These are phyloP conservation scores for Pulveroboletus frians DNA, from an alignment of 768 basidiomycete genomes.

Conservation along the genomic window DNA sequence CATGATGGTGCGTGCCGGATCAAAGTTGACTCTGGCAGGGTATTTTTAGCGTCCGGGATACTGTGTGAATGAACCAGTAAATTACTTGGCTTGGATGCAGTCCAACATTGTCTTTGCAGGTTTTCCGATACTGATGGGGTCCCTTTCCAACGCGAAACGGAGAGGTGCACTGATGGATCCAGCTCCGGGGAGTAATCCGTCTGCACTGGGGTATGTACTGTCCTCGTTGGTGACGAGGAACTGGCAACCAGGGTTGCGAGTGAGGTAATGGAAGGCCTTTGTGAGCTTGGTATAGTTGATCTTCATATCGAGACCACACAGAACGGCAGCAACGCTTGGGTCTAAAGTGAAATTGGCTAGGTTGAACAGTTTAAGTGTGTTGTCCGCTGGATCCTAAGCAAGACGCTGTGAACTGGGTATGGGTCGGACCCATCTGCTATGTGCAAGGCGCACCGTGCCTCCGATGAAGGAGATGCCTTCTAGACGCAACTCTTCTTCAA, in stretches of 20 bases:
- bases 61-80: background rate
- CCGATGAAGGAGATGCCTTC: slow-evolving; percentile 80
- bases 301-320: slow-evolving; percentile 85
- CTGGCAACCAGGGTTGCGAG: slow-evolving; percentile 67
- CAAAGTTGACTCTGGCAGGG: slow-evolving; percentile 66
- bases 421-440: background rate
- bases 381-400: slow-evolving; percentile 78
- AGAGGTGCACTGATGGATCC: slow-evolving; percentile 84
- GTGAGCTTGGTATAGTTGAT: slow-evolving; percentile 94
- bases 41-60: slow-evolving; percentile 7
- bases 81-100: slow-evolving; percentile 76
- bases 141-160: slow-evolving; percentile 59
- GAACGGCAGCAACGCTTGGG: slow-evolving; percentile 79
- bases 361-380: slow-evolving; percentile 64
- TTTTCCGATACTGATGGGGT: slow-evolving; percentile 83
- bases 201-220: slow-evolving; percentile 78
- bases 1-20: slow-evolving; percentile 87
- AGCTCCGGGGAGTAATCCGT: slow-evolving; percentile 75
- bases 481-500: slow-evolving; percentile 89
- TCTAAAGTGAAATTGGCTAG: slow-evolving; percentile 70
- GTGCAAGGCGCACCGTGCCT: slow-evolving; percentile 62
- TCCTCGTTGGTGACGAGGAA: slow-evolving; percentile 94
- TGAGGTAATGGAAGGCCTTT: slow-evolving; percentile 88
- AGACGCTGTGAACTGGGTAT: background rate
- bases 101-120: slow-evolving; percentile 91